A percentile compares a stretch with the other conserved stretches of the same genome.
phyloP scores from a whole-genome alignment of 1,284 basidiomycete genomes.

The Heterobasidion occidentale region DNA sequence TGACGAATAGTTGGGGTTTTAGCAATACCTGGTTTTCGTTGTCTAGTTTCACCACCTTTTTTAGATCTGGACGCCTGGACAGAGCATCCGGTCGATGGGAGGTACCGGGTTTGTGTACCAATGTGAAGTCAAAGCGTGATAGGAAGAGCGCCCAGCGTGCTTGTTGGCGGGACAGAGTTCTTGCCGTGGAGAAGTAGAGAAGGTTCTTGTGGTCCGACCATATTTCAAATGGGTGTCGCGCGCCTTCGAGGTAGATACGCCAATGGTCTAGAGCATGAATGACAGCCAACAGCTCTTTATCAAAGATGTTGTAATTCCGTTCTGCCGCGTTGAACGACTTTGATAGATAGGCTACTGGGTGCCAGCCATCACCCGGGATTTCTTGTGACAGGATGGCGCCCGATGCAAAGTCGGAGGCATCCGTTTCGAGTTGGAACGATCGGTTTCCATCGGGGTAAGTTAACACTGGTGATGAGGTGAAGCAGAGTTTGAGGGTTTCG shows the following conservation, averaged over 20 bases:
- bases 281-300: slow-evolving; percentile 13
- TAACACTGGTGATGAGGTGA: not conserved
- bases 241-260: slow-evolving; percentile 19
- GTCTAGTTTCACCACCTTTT: slow-evolving; percentile 2
- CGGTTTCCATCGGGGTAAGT: slow-evolving; percentile 1
- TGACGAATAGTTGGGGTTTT: slow-evolving; percentile 7
- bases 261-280: slow-evolving; percentile 9
- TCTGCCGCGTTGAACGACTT: slow-evolving; percentile 3
- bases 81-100: not conserved
- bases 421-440: not conserved
- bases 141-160: slow-evolving; percentile 22
- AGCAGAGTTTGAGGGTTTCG: slow-evolving; percentile 15
- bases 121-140: slow-evolving; percentile 12
- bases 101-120: not conserved
- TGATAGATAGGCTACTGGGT: slow-evolving; percentile 6
- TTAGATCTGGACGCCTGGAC: slow-evolving; percentile 8
- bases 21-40: slow-evolving; percentile 9
- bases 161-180: slow-evolving; percentile 26
- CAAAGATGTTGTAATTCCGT: slow-evolving; percentile 10
- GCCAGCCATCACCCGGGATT: not conserved
- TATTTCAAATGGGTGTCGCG: slow-evolving; percentile 10
- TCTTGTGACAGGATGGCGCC: slow-evolving; percentile 3
- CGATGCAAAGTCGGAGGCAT: slow-evolving; percentile 2
- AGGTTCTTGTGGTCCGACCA: slow-evolving; percentile 26
- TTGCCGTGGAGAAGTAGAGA: slow-evolving; percentile 16